These are phyloP conservation scores for Pyrenochaeta sp. DNA, from an alignment of 2,329 filamentous ascomycete genomes.

Conservation along the genomic window DNA sequence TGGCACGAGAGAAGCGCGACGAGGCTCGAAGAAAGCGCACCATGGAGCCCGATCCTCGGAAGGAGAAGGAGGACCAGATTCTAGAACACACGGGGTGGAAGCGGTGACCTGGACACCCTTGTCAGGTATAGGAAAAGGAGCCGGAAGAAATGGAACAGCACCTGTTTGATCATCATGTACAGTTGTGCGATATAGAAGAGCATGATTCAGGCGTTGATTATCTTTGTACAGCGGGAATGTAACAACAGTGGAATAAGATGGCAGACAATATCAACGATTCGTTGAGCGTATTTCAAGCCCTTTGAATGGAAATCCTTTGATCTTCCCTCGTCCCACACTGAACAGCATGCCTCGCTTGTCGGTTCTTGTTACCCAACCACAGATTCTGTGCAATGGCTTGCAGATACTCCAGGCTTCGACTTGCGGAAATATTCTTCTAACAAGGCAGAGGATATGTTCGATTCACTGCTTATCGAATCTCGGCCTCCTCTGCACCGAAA, in stretches of 20 bases:
- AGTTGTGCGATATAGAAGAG: neutral
- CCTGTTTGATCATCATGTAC: neutral
- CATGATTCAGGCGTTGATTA: constrained; percentile 1
- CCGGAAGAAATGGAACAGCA: neutral
- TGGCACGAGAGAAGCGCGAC: constrained; percentile 30
- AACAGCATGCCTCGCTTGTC: neutral
- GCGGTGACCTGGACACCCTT: constrained; percentile 11
- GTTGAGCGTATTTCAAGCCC: neutral
- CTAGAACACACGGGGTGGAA: constrained; percentile 42
- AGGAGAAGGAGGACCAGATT: constrained; percentile 37
- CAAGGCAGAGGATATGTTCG: too few species aligned
- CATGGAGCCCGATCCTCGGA: constrained; percentile 30
- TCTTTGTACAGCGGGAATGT: constrained; percentile 15
- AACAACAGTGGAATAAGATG: constrained; percentile 21
- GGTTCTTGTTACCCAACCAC: neutral
- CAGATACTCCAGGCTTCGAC: too few species aligned
- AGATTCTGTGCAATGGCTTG: neutral
- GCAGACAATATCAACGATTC: constrained; percentile 21
- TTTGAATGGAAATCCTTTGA: neutral
- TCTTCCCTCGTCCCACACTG: neutral
- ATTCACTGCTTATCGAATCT: too few species aligned
- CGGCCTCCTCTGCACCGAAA: neutral
- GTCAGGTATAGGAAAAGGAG: neutral
- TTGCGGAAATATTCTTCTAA: too few species aligned
- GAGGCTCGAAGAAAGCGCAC: constrained; percentile 23